Percentiles rank a stretch among this genome's conserved stretches.
Evolutionary conservation across 352 stramenopile genomes (phyloP).

Genomic region (Globisporangium lucens): DNA sequence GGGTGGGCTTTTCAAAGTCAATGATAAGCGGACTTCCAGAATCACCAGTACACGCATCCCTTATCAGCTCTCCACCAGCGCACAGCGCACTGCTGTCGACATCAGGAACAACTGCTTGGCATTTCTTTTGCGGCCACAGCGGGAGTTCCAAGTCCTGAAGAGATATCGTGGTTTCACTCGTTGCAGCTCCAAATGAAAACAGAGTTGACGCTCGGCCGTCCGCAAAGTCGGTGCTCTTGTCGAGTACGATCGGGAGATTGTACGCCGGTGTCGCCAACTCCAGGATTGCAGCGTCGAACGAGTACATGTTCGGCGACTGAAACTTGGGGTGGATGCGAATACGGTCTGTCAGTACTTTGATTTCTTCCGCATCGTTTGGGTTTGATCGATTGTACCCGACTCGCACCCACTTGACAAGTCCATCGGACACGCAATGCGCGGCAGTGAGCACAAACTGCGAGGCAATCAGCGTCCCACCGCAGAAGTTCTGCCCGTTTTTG

Average conservation of each 20-base stretch:
- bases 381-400: constrained; percentile 7
- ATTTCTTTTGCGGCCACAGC: constrained; percentile 11
- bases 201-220: not conserved
- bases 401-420: constrained; percentile 17
- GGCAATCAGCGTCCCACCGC: constrained; percentile 5
- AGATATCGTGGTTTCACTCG: not conserved
- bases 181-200: not conserved
- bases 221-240: constrained; percentile 6
- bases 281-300: constrained; percentile 23
- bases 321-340: constrained; percentile 30
- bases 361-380: not conserved
- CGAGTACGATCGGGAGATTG: constrained; percentile 6
- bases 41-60: constrained; percentile 21
- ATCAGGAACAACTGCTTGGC: not conserved
- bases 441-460: constrained; percentile 10
- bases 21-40: constrained; percentile 21
- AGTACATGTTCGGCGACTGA: constrained; percentile 5
- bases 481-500: constrained; percentile 6
- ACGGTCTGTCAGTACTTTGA: constrained; percentile 8
- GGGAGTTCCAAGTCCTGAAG: not conserved
- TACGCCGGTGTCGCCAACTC: constrained; percentile 15
- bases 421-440: constrained; percentile 7
- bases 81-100: constrained; percentile 20
- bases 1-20: not conserved
- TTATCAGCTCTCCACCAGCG: constrained; percentile 8